Evolutionary conservation across 2,329 filamentous ascomycete species (phyloP).

Genomic region (Pleoardoris graminearum): DNA sequence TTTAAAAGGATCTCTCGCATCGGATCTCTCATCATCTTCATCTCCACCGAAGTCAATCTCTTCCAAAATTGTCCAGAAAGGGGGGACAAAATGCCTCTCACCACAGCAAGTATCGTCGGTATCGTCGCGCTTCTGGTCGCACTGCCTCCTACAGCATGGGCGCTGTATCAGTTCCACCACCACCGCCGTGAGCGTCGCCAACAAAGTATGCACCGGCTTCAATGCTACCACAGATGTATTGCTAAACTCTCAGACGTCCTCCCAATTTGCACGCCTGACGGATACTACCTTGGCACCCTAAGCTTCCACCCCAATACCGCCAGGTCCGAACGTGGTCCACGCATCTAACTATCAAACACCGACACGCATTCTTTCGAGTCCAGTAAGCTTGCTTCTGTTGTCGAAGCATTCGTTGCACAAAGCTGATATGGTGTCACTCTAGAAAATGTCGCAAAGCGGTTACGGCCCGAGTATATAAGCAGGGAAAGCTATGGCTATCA

Average conservation of each 20-base stretch:
- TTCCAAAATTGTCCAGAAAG: neutral
- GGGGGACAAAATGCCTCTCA: slow-evolving; percentile 6
- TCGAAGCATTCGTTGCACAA: no score
- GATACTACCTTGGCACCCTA: neutral
- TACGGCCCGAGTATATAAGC: no score
- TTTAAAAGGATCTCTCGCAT: neutral
- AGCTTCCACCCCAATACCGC: neutral
- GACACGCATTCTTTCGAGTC: no score
- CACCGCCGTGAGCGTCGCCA: neutral
- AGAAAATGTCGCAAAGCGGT: no score
- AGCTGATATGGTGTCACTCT: no score
- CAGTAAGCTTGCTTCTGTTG: no score
- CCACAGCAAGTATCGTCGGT: slow-evolving; percentile 14
- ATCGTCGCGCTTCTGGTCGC: slow-evolving; percentile 11
- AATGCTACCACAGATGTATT: neutral
- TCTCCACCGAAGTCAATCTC: neutral
- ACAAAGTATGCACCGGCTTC: neutral
- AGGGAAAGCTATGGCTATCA: no score
- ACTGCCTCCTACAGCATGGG: slow-evolving; percentile 12
- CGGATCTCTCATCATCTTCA: neutral
- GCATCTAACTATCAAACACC: neutral
- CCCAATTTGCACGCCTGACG: neutral
- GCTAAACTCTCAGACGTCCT: no score
- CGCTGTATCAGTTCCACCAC: slow-evolving; percentile 18
- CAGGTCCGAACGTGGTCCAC: neutral